Percentiles rank a stretch among this genome's conserved stretches.
These are phyloP conservation scores for Fusarium compactum DNA, from an alignment of 2,329 filamentous ascomycete genomes.

Conservation along the genomic window DNA sequence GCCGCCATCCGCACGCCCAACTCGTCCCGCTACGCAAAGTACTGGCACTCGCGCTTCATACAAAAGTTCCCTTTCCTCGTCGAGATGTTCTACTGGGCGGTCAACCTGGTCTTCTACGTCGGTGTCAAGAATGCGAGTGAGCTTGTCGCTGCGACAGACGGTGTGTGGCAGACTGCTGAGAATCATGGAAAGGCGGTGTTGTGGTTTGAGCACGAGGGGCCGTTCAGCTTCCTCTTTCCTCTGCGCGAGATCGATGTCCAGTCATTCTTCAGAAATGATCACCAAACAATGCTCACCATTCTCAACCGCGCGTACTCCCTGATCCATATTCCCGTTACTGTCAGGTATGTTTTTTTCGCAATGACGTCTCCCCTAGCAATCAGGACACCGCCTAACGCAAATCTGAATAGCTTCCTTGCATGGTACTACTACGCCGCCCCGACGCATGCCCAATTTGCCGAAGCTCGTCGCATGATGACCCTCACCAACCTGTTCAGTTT, in stretches of 20 bases:
- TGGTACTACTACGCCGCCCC: slow-evolving; percentile 72
- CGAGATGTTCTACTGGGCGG: slow-evolving; percentile 80
- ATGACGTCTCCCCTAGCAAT: neutral
- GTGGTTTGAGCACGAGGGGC: slow-evolving; percentile 64
- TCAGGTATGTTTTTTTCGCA: slow-evolving; percentile 57
- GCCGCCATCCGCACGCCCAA: slow-evolving; percentile 65
- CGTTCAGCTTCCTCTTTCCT: slow-evolving; percentile 64
- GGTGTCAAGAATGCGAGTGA: slow-evolving; percentile 44
- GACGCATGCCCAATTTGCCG: slow-evolving; percentile 52
- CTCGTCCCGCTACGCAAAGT: slow-evolving; percentile 69
- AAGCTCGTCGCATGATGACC: slow-evolving; percentile 58
- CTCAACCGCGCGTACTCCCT: slow-evolving; percentile 70
- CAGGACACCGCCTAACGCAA: neutral
- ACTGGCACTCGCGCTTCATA: slow-evolving; percentile 71
- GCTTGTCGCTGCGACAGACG: slow-evolving; percentile 53
- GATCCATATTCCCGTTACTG: slow-evolving; percentile 71
- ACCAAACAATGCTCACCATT: slow-evolving; percentile 64
- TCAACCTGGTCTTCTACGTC: slow-evolving; percentile 73
- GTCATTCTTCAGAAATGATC: slow-evolving; percentile 67
- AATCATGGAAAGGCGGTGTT: slow-evolving; percentile 67
- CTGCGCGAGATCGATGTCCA: slow-evolving; percentile 65
- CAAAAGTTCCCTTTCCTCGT: slow-evolving; percentile 76
- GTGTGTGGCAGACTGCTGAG: slow-evolving; percentile 67
- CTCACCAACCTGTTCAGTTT: slow-evolving; percentile 68
- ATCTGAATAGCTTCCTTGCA: slow-evolving; percentile 65